Conservation (phyloP, 768 basidiomycete species). For the Tylopilus cervinicoccineus region DNA sequence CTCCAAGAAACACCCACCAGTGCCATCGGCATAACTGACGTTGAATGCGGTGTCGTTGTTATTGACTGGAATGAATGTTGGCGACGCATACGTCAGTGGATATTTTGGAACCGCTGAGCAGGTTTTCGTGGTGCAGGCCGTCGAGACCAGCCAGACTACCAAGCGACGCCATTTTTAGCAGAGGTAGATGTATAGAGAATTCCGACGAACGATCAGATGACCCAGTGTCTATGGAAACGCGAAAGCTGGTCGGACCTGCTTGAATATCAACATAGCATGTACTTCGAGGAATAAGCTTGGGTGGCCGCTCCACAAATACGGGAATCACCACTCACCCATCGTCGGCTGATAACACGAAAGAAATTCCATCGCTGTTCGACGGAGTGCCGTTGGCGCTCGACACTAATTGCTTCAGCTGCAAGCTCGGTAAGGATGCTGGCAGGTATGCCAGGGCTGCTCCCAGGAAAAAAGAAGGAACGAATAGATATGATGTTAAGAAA, state of each 20-base stretch:
- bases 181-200: neutral
- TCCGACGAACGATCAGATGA: slow-evolving; percentile 37
- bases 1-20: slow-evolving; percentile 44
- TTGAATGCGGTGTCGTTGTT: slow-evolving; percentile 58
- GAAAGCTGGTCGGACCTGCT: slow-evolving; percentile 60
- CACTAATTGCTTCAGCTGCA: slow-evolving; percentile 10
- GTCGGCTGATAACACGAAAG: slow-evolving; percentile 40
- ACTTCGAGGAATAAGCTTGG: slow-evolving; percentile 34
- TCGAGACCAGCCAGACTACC: slow-evolving; percentile 71
- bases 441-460: slow-evolving; percentile 6
- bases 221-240: slow-evolving; percentile 70
- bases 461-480: slow-evolving; percentile 11
- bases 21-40: slow-evolving; percentile 62
- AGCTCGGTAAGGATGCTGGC: slow-evolving; percentile 2
- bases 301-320: neutral
- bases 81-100: slow-evolving; percentile 62
- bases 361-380: slow-evolving; percentile 38
- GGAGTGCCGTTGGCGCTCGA: slow-evolving; percentile 15
- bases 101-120: slow-evolving; percentile 66
- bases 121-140: slow-evolving; percentile 49
- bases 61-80: slow-evolving; percentile 60
- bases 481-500: slow-evolving; percentile 7
- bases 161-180: neutral
- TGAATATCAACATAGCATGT: slow-evolving; percentile 64
- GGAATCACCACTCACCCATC: slow-evolving; percentile 46